Percentiles rank a stretch among this genome's conserved stretches.
phyloP scores from a whole-genome alignment of 169 alveolate genomes.

The Pseudocohnilembus persalinus region DNA sequence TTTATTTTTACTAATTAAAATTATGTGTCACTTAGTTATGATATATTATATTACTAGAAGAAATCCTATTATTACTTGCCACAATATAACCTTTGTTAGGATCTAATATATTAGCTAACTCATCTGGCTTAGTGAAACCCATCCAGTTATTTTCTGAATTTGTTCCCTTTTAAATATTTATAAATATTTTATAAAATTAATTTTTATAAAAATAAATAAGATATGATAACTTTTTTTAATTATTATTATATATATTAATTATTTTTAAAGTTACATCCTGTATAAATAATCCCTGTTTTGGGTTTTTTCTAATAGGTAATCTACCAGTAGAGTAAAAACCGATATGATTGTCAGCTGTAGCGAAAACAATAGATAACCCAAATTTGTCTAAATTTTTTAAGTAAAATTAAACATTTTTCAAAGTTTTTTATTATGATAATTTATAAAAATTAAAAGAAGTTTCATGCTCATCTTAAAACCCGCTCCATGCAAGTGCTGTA shows the following conservation, averaged over 20 bases:
- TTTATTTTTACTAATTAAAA: not conserved
- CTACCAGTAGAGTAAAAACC: not conserved
- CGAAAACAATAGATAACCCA: not conserved
- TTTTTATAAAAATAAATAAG: too few relatives aligned
- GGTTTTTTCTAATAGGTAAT: not conserved
- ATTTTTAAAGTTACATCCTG: not conserved
- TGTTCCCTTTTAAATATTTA: not conserved
- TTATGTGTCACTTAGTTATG: not conserved
- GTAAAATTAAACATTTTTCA: not conserved
- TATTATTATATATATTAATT: too few relatives aligned
- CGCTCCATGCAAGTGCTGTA: not conserved
- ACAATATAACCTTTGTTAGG: not conserved
- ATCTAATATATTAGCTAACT: not conserved
- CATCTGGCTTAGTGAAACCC: not conserved
- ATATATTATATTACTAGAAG: not conserved
- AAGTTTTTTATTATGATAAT: not conserved
- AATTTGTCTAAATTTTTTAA: not conserved
- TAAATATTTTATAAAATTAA: too few relatives aligned
- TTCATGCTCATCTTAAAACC: not conserved
- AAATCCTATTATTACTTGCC: not conserved
- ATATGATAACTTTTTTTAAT: too few relatives aligned
- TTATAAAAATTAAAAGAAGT: not conserved
- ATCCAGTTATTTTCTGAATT: not conserved
- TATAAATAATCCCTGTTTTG: not conserved
- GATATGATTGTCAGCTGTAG: not conserved